Conservation (phyloP, 2,329 filamentous ascomycete species). For the Zymoseptoria passerinii region DNA sequence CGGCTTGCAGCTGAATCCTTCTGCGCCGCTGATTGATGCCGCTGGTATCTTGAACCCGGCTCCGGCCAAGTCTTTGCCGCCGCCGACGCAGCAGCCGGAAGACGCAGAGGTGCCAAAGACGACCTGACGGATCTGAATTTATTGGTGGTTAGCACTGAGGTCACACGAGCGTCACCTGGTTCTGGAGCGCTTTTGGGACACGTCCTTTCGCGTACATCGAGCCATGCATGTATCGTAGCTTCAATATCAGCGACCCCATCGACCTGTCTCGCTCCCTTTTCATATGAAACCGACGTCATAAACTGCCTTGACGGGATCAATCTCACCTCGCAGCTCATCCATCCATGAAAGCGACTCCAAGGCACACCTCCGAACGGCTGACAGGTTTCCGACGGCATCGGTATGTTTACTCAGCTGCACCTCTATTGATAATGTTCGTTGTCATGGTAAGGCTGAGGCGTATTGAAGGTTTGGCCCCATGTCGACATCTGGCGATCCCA, state of each 20-base stretch:
- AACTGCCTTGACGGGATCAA: too few species aligned
- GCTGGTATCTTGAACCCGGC: conserved; percentile 62
- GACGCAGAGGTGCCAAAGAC: not conserved
- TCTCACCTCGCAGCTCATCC: not conserved
- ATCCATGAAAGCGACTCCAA: not conserved
- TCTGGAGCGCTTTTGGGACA: not conserved
- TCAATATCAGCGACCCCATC: not conserved
- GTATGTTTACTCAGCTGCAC: not conserved
- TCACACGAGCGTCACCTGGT: too few species aligned
- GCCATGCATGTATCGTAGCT: not conserved
- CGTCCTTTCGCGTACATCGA: not conserved
- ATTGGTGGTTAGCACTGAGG: too few species aligned
- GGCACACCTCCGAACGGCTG: not conserved
- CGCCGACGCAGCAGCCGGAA: conserved; percentile 18
- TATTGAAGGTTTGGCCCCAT: not conserved
- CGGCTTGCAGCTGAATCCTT: conserved; percentile 76
- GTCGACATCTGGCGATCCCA: not conserved
- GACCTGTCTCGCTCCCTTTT: not conserved
- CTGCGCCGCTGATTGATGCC: conserved; percentile 70
- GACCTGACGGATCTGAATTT: too few species aligned
- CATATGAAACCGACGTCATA: not conserved
- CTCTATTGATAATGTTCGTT: not conserved
- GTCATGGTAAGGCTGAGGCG: not conserved
- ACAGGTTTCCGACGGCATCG: not conserved
- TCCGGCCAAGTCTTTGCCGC: conserved; percentile 37